Evolutionary conservation across 371 early-diverging fungal genomes (phyloP), one percentile per base, ranked within the genome.

Genomic region (Blakeslea trispora): DNA sequence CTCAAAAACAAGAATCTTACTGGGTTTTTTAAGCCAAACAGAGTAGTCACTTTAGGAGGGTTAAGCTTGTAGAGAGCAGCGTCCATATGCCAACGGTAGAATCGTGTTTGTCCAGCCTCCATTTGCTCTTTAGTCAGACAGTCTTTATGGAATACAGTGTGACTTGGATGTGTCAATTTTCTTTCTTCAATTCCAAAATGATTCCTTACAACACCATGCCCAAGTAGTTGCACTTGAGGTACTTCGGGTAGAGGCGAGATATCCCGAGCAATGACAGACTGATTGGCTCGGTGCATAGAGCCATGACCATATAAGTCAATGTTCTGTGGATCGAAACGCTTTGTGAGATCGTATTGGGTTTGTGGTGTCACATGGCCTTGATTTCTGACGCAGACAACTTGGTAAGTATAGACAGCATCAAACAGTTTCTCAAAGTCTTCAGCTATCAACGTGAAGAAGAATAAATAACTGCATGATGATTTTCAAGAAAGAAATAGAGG

Each of bases 21-120:
- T 18, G 79, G 79, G 40, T 75, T 78, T 54, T 78, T 70, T 1
- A 72, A 52, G 15, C 75, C 71, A 61, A 78, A 78, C 22, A 78
- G 57, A 14, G 69, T 73, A 15, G 79, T 78, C 2, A 78, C 67
- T 49, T 73, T 75, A 45, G 79, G 79, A 41, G 74, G 79, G 21
- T 78, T 71, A 7, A 75, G 50, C 40, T 64, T 68, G 39, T 78
- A 78, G 6, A 78, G 61, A 49, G 79, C 79, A 52, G 79, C 79
- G 57, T 78, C 79, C 79, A 78, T 78, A 44, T 78, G 79, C 79
- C 79, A 78, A 32, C 79, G 64, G 45, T 75, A 78, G 53, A 78
- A 78, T 2, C 79, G 59, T 8, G 79, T 78, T 17, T 72, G 67
- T 21, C 71, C 79, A 19, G 63, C 61, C 13, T 69, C 72, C 58